Base-by-base conservation (phyloP, 2,329 filamentous ascomycete species). In the Trichoderma koningii region DNA sequence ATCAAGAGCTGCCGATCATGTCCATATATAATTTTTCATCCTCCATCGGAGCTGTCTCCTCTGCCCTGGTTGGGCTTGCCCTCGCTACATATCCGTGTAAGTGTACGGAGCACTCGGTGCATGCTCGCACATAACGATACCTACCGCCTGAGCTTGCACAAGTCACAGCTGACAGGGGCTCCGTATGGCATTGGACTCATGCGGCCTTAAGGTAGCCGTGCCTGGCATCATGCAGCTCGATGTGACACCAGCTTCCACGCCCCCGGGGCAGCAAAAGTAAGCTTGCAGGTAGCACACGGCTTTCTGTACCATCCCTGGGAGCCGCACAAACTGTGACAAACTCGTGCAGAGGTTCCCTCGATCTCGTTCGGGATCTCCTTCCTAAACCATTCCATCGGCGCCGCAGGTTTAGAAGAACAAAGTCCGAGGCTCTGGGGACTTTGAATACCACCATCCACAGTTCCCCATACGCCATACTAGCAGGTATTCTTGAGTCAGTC, bases 211-310 rank as follows among this genome's bases (percentile, higher is more conserved):
- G 41, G 59, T 30, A 41, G 42, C 59, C 60, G 50, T 63, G 60
- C 60, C 60, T 63, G 60, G 60, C 60, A 63, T 52, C 17, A 47
- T 47, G 19, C 59, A 63, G 50, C 48, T 51, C 50, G 48, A 63
- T 63, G 60, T 55, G 48, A 55, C 60, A 21, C 60, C 50, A 62
- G 51, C 19, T 44, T 23, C 38, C 21, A 52, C 55, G n/a, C 28
- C 50, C 59, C 59, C 41, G 34, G 41, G 41, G 28, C 6, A 14
- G 59, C 26, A 53, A 45, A 38, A 14, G 59, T 47, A 53, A 45
- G 48, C 52, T 62, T 62, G 53, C 59, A 50, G 19, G 28, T 38
- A 14, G 34, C 34, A 38, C 34, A 14, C 34, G 34, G 10, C 21
- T 14, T 38, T 38, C 21, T 28, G 50, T 28, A 44, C 44, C 28